phyloP scores from a whole-genome alignment of 2,329 filamentous ascomycete genomes.

The Lecanicillium sp. region DNA sequence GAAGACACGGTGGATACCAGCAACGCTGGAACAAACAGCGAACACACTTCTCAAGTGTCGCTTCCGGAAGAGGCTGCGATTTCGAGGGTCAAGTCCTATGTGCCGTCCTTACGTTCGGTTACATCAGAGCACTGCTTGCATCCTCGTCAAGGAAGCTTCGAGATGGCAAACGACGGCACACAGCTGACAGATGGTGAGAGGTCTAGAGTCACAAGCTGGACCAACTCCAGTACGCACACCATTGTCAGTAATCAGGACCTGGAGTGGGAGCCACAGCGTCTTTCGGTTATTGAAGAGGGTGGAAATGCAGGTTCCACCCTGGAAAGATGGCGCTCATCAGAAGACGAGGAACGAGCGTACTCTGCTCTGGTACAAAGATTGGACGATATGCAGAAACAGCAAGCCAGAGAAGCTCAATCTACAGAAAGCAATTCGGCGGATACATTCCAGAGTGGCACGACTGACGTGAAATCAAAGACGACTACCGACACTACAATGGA shows the following conservation, averaged over 20 bases:
- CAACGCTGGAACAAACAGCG: slow-evolving; percentile 24
- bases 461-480: too few relatives aligned
- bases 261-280: slow-evolving; percentile 48
- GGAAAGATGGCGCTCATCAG: slow-evolving; percentile 20
- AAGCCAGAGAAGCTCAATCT: slow-evolving; percentile 1
- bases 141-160: slow-evolving; percentile 50
- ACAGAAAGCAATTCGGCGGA: background rate
- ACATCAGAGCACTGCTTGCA: slow-evolving; percentile 40
- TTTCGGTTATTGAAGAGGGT: slow-evolving; percentile 60
- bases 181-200: slow-evolving; percentile 41
- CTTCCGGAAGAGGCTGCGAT: slow-evolving; percentile 38
- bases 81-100: slow-evolving; percentile 40
- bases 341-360: slow-evolving; percentile 56
- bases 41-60: slow-evolving; percentile 27
- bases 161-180: slow-evolving; percentile 39
- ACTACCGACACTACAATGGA: too few relatives aligned
- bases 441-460: background rate
- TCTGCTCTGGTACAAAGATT: slow-evolving; percentile 57
- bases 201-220: slow-evolving; percentile 69
- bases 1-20: slow-evolving; percentile 15
- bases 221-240: slow-evolving; percentile 54
- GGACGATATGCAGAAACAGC: slow-evolving; percentile 30
- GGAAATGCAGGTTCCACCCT: slow-evolving; percentile 27
- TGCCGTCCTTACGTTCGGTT: slow-evolving; percentile 45
- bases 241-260: slow-evolving; percentile 33